These are phyloP conservation scores for Metahyphopichia silvanorum DNA, from an alignment of 805 yeast species.

Conservation along the genomic window DNA sequence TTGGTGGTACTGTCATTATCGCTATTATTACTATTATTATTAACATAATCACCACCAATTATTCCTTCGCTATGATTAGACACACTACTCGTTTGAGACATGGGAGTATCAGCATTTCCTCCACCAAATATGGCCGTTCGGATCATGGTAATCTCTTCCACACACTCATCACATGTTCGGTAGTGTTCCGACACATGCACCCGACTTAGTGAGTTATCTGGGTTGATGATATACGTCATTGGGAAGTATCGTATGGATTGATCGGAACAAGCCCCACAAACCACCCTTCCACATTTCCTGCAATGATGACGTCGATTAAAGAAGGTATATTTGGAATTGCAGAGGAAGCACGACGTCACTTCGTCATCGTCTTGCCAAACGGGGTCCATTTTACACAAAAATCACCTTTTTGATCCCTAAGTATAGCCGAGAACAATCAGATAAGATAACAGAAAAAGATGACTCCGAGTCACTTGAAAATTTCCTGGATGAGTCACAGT, in stretches of 20 bases:
- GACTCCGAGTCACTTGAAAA: too few relatives aligned
- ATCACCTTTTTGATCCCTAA: too few relatives aligned
- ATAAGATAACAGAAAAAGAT: too few relatives aligned
- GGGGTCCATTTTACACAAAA: too few relatives aligned
- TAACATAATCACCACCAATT: background rate
- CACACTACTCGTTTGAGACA: background rate
- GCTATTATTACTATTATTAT: slow-evolving; percentile 4
- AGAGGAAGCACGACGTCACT: slow-evolving; percentile 51
- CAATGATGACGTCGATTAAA: slow-evolving; percentile 82
- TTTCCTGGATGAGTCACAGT: too few relatives aligned
- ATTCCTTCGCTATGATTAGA: background rate
- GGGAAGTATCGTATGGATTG: slow-evolving; percentile 53
- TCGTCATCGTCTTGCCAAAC: slow-evolving; percentile 72
- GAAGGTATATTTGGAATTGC: slow-evolving; percentile 51
- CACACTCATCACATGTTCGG: slow-evolving; percentile 75
- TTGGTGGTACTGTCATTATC: slow-evolving; percentile 17
- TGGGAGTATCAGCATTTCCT: slow-evolving; percentile 2
- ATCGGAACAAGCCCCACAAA: slow-evolving; percentile 67
- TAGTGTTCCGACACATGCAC: slow-evolving; percentile 57
- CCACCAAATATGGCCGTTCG: slow-evolving; percentile 33
- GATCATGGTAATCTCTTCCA: slow-evolving; percentile 54
- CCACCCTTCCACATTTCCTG: slow-evolving; percentile 74
- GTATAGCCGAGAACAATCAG: too few relatives aligned
- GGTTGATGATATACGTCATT: slow-evolving; percentile 54
- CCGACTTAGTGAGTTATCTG: slow-evolving; percentile 45